Conservation (phyloP, 306 rosid species). For the Citrullus amarus region DNA sequence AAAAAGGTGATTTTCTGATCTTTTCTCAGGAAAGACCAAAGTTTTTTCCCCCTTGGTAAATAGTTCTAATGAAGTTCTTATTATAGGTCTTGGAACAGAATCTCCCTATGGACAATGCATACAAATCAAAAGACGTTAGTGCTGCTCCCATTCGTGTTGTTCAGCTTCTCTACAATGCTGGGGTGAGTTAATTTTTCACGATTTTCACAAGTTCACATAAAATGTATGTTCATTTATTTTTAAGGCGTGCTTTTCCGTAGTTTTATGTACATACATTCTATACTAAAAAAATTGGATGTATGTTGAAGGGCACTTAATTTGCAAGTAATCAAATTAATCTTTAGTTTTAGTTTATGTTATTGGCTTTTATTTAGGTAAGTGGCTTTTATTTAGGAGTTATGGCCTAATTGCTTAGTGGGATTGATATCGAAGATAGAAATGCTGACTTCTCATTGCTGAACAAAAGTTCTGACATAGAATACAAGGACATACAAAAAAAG, state of each 20-base stretch:
- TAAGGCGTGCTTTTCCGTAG: not conserved
- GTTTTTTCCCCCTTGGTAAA: not conserved
- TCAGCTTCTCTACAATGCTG: slow-evolving; percentile 75
- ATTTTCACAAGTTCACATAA: not conserved
- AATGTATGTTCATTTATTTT: not conserved
- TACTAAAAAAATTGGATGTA: not conserved
- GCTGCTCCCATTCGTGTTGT: slow-evolving; percentile 92
- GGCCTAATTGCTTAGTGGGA: too few species aligned
- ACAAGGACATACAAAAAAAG: too few species aligned
- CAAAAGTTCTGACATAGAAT: too few species aligned
- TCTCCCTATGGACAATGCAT: slow-evolving; percentile 75
- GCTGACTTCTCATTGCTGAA: too few species aligned
- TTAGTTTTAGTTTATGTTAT: too few species aligned
- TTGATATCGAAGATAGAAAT: too few species aligned
- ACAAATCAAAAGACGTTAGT: slow-evolving; percentile 74
- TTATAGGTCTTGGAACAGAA: slow-evolving; percentile 76
- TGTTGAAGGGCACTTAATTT: too few species aligned
- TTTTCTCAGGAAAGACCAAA: not conserved
- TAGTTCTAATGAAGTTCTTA: slow-evolving; percentile 11
- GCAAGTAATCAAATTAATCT: too few species aligned
- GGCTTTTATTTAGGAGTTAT: too few species aligned
- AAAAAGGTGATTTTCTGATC: not conserved
- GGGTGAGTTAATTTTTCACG: slow-evolving; percentile 47
- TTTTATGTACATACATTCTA: not conserved
- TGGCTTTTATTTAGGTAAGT: too few species aligned